Base-by-base conservation (phyloP, 106 monocot species). In the Triglochin maritima region DNA sequence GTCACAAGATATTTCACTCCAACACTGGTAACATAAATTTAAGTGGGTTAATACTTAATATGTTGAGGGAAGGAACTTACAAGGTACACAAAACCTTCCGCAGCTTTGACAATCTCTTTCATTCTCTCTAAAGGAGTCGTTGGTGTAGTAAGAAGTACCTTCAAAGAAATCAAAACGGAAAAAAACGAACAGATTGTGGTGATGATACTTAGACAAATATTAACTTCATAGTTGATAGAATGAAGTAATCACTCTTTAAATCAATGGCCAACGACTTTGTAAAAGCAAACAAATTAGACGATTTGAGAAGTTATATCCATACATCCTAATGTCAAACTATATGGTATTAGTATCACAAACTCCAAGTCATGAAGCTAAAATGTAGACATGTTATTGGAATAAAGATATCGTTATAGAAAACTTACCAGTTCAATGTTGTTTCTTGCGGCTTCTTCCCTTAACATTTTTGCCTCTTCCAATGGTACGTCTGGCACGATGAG, bases 401-500 rank as follows among this genome's bases (percentile, higher is more conserved):
- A 29, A 29, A 29, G 29, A 29, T 29, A 29, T 29, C 1, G 29
- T 29, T 29, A 29, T 1, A 29, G 29, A 29, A 10, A 67, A 62
- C 84, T 13, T 77, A 82, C 86, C 57, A 86, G 68, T 79, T 86
- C 86, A 50, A 86, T 74, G 42, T 74, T 74, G 59, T 77, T 70
- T 60, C 77, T 82, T 46, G 67, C 50, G 46, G 86, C 82, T 78
- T 86, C 82, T 74, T 51, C 74, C 52, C 80, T 79, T 62, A 86
- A 68, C 63, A 13, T 60, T 63, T 69, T 16, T 67, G 82, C 80
- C 70, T 86, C 86, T 69, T 82, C 86, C 53, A 86, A 64, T 62
- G 86, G 86, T 59, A 86, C 80, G 80, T 86, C 86, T 57, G 86
- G 86, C 50, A 86, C 82, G 47, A 86, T 80, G 77, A 86, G 76